phyloP scores from a whole-genome alignment of 352 stramenopile genomes.

The Globisporangium yorkense region DNA sequence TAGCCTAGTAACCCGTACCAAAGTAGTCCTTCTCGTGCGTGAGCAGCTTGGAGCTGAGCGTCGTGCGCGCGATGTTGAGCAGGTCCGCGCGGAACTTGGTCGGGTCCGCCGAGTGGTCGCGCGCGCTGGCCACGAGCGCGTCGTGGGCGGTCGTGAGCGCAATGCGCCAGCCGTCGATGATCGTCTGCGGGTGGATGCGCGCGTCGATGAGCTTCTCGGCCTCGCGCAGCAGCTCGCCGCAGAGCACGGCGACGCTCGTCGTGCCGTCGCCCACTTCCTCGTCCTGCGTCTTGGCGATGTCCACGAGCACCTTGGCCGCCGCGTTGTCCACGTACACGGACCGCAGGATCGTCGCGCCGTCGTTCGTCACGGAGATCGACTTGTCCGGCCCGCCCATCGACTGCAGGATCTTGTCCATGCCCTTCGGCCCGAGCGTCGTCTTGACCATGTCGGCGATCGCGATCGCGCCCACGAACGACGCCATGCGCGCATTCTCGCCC shows the following conservation, averaged over 20 bases:
- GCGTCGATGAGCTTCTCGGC: slow-evolving; percentile 95
- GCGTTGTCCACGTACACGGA: slow-evolving; percentile 98
- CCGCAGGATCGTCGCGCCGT: slow-evolving; percentile 98
- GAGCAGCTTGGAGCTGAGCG: slow-evolving; percentile 97
- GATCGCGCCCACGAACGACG: slow-evolving; percentile 98
- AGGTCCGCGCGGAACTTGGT: slow-evolving; percentile 93
- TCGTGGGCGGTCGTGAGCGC: slow-evolving; percentile 87
- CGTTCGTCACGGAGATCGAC: slow-evolving; percentile 96
- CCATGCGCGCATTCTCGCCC: slow-evolving; percentile 98
- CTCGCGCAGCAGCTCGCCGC: slow-evolving; percentile 96
- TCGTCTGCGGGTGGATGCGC: slow-evolving; percentile 97
- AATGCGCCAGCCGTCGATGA: slow-evolving; percentile 97
- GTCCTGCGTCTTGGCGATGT: slow-evolving; percentile 99
- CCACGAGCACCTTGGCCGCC: slow-evolving; percentile 98
- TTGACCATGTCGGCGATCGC: slow-evolving; percentile 99
- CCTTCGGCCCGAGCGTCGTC: slow-evolving; percentile 99
- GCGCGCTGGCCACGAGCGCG: slow-evolving; percentile 83
- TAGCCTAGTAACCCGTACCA: slow-evolving; percentile 25
- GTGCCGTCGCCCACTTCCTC: slow-evolving; percentile 99
- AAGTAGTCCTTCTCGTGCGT: slow-evolving; percentile 99
- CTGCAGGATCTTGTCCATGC: slow-evolving; percentile 99
- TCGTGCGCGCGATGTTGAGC: slow-evolving; percentile 97
- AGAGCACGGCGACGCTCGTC: slow-evolving; percentile 95
- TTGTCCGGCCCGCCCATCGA: slow-evolving; percentile 81
- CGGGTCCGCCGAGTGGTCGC: slow-evolving; percentile 74